Evolutionary conservation across 768 basidiomycete genomes (phyloP), one percentile per base, ranked within the genome.

Genomic region (Sporobolomyces pararoseus): DNA sequence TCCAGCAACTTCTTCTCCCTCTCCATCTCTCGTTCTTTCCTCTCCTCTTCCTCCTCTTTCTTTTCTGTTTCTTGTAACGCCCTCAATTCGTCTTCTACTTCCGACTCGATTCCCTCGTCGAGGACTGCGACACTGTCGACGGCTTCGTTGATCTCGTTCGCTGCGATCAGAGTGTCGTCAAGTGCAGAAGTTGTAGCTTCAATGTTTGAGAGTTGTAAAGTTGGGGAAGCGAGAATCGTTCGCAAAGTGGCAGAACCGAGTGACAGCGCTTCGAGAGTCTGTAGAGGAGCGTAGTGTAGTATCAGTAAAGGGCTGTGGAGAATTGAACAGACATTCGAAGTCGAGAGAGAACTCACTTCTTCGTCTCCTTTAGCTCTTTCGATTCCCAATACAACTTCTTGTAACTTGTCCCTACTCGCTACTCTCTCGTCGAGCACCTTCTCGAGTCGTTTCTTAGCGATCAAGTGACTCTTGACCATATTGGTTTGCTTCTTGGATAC

Each of bases 81-180:
- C 37, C 32, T 49, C 32, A 72, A 49, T 50, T 71, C 95, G 58
- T 86, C 82, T 27, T 84, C 83, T 91, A 91, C 96, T 0, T 90
- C 88, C 9, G 91, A 91, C 79, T 94, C 89, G 80, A 95, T 76
- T 77, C 94, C 95, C 1, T 92, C 92, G 76, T 94, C 63, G 34
- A 58, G 5, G 89, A 90, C 23, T 19, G 27, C 37, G 42, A 27
- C 59, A 35, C 44, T 47, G 6, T 64, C 52, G 50, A 73, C 65
- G 25, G 72, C 72, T 1, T 66, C 57, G 46, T 25, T 37, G 37
- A 73, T 63, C 29, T 70, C 65, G 10, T 34, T 32, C 4, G 72
- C 60, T 2, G 52, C 21, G 52, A 63, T 37, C 57, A 73, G 72
- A 6, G 65, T 32, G 32, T 70, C 68, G 55, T 69, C 61, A 19